A percentile compares a stretch with the other conserved stretches of the same genome.
Evolutionary conservation across 345 rosid species (phyloP).

Genomic region (Populus euphratica): DNA sequence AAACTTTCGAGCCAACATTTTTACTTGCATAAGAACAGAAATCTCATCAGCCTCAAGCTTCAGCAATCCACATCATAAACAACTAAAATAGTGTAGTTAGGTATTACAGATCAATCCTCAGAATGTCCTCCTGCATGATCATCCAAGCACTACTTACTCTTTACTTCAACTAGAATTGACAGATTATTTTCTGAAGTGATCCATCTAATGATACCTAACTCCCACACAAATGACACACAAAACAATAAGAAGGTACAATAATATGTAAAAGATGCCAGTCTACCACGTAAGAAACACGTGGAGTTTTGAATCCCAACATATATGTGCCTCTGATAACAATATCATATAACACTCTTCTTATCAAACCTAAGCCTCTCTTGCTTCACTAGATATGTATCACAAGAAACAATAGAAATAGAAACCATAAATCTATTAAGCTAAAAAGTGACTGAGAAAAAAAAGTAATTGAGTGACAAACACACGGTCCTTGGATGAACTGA

Average conservation of each 20-base stretch:
- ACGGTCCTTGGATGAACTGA: too few relatives aligned
- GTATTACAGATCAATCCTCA: neutral
- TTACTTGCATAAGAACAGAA: neutral
- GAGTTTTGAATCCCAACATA: neutral
- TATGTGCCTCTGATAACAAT: neutral
- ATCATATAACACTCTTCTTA: neutral
- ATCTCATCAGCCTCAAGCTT: neutral
- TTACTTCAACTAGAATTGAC: neutral
- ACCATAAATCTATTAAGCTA: neutral
- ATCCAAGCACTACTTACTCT: neutral
- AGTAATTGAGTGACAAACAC: too few relatives aligned
- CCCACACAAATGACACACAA: neutral
- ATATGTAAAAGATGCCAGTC: neutral
- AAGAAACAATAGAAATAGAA: neutral
- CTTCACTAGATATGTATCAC: neutral
- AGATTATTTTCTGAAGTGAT: neutral
- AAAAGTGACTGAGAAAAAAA: too few relatives aligned
- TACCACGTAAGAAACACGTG: neutral
- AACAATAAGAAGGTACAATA: neutral
- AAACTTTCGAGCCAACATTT: neutral
- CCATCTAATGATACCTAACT: neutral
- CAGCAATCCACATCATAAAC: neutral
- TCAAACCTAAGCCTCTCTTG: neutral
- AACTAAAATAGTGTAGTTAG: neutral
- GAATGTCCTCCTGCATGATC: neutral